Evolutionary conservation across 1,284 basidiomycete genomes (phyloP).

Genomic region (Trametes hirsuta): DNA sequence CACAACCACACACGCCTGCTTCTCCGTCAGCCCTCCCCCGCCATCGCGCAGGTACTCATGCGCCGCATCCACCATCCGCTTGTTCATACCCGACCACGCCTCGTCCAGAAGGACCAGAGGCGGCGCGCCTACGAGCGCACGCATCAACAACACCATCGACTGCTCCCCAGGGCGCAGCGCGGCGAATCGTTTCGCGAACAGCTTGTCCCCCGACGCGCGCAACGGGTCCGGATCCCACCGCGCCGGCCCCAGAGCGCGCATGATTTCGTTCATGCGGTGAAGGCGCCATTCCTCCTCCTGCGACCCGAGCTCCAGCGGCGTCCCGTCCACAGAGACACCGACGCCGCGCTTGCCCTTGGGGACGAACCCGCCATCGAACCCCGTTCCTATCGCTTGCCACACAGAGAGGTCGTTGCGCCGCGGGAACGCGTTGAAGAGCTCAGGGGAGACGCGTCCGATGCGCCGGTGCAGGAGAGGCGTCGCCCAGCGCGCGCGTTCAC

Average conservation of each 20-base stretch:
- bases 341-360: slow-evolving; percentile 50
- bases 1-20: slow-evolving; percentile 82
- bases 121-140: slow-evolving; percentile 76
- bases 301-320: slow-evolving; percentile 33
- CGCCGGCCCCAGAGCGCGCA: slow-evolving; percentile 65
- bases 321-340: slow-evolving; percentile 42
- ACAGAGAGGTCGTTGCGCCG: slow-evolving; percentile 71
- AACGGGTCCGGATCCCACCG: slow-evolving; percentile 41
- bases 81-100: slow-evolving; percentile 90
- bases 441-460: slow-evolving; percentile 87
- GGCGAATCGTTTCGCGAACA: slow-evolving; percentile 56
- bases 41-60: slow-evolving; percentile 60
- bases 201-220: slow-evolving; percentile 35
- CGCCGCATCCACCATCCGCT: slow-evolving; percentile 68
- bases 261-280: slow-evolving; percentile 52
- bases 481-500: slow-evolving; percentile 65
- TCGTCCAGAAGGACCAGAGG: slow-evolving; percentile 85
- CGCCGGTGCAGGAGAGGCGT: slow-evolving; percentile 57
- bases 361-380: slow-evolving; percentile 83
- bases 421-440: slow-evolving; percentile 91
- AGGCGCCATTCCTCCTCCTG: slow-evolving; percentile 49
- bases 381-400: slow-evolving; percentile 81
- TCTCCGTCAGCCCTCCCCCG: slow-evolving; percentile 48
- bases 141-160: slow-evolving; percentile 78
- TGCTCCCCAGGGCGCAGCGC: slow-evolving; percentile 75